These are phyloP conservation scores for Lenzites betulinus DNA, from an alignment of 768 basidiomycete species.

Conservation along the genomic window DNA sequence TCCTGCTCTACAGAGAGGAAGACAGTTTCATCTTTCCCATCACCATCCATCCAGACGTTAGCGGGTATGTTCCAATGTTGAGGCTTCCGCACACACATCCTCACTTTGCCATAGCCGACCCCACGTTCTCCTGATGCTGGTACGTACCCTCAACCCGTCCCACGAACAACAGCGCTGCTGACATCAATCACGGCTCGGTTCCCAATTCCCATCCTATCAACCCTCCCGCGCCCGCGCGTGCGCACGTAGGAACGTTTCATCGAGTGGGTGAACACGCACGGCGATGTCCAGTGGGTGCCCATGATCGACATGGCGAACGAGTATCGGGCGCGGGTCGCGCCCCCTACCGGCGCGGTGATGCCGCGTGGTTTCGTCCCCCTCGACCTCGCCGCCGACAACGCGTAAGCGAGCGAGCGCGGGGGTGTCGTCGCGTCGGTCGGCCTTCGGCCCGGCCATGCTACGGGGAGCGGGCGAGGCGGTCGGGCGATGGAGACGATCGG, in stretches of 20 bases:
- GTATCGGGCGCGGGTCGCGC: conserved; percentile 54
- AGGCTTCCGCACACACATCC: neutral
- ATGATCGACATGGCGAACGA: conserved; percentile 69
- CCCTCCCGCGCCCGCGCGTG: neutral
- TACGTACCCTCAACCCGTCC: conserved; percentile 30
- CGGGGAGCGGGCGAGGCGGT: neutral
- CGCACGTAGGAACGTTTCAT: conserved; percentile 62
- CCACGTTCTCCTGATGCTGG: conserved; percentile 75
- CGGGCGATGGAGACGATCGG: too few relatives aligned
- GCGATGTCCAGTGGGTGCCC: conserved; percentile 69
- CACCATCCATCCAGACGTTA: conserved; percentile 79
- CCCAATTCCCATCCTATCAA: too few relatives aligned
- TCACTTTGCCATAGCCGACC: conserved; percentile 45
- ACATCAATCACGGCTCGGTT: neutral
- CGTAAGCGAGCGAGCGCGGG: neutral
- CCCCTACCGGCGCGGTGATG: conserved; percentile 55
- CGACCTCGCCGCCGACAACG: neutral
- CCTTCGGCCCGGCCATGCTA: too few relatives aligned
- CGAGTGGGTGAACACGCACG: conserved; percentile 72
- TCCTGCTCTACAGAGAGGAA: conserved; percentile 10
- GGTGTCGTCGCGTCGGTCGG: neutral
- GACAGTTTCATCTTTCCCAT: conserved; percentile 70
- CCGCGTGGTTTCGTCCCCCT: conserved; percentile 34
- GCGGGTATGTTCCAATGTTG: conserved; percentile 44
- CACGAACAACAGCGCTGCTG: too few relatives aligned